Evolutionary conservation across 2,329 filamentous ascomycete species (phyloP), one percentile per base, ranked within the genome.

Genomic region (Pestalotiopsis sp.): DNA sequence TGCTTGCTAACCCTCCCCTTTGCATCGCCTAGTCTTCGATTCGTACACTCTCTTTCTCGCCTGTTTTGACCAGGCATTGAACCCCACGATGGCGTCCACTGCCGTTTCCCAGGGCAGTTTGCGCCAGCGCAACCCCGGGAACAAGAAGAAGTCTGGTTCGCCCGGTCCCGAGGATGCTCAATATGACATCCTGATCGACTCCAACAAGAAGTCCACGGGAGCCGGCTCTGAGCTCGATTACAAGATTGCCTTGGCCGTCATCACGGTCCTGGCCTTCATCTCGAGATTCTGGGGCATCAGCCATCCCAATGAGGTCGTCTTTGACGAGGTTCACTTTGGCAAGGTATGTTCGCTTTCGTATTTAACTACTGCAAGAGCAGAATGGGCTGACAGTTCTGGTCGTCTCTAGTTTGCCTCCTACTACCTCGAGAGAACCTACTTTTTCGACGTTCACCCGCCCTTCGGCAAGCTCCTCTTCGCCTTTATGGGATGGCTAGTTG

Each of bases 381-480:
- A 45, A 45, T n/a, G 36, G 27, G 17, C 23, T 23, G 27, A 36
- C 14, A 27, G 1, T 49, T 13, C 13, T 25, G 23, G 13, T 6
- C 4, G n/a, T 66, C 27, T 52, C 66, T 75, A 92, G 90, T 92
- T 92, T 78, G 90, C 90, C 68, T 92, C 90, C 11, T 92, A 90
- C 79, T 99, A 99, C 81, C 91, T 99, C 75, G 92, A 98, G 84
- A 92, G 94, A 76, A 98, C 94, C 71, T 99, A 98, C 86, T 99
- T 99, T 87, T 99, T 99, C 90, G 96, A 99, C 84, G 96, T 99
- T 67, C 96, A 99, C 81, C 96, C 96, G 74, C 96, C 96, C 17
- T 97, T 99, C 76, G 96, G 93, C 82, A 99, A 99, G 86, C 94
- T 99, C 70, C 91, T 99, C 65, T 98, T 98, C 79, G 96, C 95